Evolutionary conservation across 78 protist species (phyloP), one percentile per base, ranked within the genome.

Genomic region (Dictyostelium citrinum): DNA sequence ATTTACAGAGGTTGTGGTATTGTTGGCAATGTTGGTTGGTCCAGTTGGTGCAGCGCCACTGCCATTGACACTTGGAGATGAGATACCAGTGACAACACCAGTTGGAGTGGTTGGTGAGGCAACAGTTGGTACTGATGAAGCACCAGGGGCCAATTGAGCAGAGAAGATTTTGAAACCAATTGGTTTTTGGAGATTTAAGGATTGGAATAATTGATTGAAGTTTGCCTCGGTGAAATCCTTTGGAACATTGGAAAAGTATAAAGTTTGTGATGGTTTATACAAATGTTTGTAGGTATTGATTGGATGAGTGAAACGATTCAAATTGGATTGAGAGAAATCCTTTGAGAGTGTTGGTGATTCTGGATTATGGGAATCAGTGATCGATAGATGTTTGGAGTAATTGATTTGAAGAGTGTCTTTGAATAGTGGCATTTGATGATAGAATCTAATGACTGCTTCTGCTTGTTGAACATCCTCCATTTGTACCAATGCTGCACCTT

Each of bases 401-500:
- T 77, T 82, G 39, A 95, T 55, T 64, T 82, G 77, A 31, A 96
- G 58, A 17, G 60, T 17, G 8, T 81, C 70, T 20, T 85, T 91
- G 70, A 86, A 93, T 29, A 95, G n/a, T 33, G 90, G n/a, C 55
- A 81, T 45, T 49, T 81, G 93, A 70, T 96, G 80, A 60, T 94
- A 91, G 72, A 79, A 76, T 27, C 72, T 83, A 74, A 88, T 70
- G 83, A 61, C 90, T 35, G 81, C 76, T n/a, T 82, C 94, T 51
- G 95, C 97, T 39, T 88, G 90, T 14, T 68, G 68, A 16, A 45
- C 49, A 68, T 96, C 97, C 20, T 67, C 85, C 97, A 96, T 96
- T 71, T 96, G 96, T 4, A 96, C 96, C 92, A 96, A 83, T 9
- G 91, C 96, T 9, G 84, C 79, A 10, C 97, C 97, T 17, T 43